phyloP scores from a whole-genome alignment of 495 filamentous ascomycete genomes.

The Copromyces sp. region DNA sequence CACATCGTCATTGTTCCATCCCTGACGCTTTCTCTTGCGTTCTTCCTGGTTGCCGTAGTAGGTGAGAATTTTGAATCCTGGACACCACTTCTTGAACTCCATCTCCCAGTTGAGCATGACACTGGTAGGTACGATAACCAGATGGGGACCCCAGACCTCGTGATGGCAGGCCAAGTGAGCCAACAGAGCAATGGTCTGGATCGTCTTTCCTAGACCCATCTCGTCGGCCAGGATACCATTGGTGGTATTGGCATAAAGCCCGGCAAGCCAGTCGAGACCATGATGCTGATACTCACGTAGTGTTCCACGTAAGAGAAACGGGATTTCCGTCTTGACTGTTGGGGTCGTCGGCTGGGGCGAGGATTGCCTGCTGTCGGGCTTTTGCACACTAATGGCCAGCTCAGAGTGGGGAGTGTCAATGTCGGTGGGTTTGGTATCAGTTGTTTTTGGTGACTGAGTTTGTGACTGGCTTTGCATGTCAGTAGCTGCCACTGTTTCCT shows the following conservation, averaged over 20 bases:
- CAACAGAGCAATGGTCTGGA: conserved; percentile 91
- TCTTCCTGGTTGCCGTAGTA: conserved; percentile 95
- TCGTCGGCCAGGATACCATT: conserved; percentile 99
- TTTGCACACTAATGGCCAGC: conserved; percentile 30
- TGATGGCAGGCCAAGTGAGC: conserved; percentile 89
- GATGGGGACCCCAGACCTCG: conserved; percentile 89
- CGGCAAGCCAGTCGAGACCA: conserved; percentile 92
- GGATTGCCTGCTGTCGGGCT: conserved; percentile 29
- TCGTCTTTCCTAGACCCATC: conserved; percentile 98
- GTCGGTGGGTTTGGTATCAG: conserved; percentile 61
- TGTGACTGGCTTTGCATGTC: conserved; percentile 31
- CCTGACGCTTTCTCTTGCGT: conserved; percentile 76
- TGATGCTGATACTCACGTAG: conserved; percentile 95
- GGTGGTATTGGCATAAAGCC: conserved; percentile 80
- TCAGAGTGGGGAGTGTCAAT: conserved; percentile 55
- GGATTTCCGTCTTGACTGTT: conserved; percentile 57
- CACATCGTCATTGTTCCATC: conserved; percentile 80
- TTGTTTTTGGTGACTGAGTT: conserved; percentile 47
- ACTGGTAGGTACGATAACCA: conserved; percentile 94
- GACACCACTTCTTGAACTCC: conserved; percentile 99
- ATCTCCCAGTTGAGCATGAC: conserved; percentile 99
- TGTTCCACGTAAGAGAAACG: conserved; percentile 80
- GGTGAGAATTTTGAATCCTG: conserved; percentile 94
- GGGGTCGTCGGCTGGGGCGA: conserved; percentile 36
- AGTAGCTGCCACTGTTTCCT: conserved; percentile 29